phyloP scores from a whole-genome alignment of 1,284 basidiomycete species.

The Fistulina hepatica region DNA sequence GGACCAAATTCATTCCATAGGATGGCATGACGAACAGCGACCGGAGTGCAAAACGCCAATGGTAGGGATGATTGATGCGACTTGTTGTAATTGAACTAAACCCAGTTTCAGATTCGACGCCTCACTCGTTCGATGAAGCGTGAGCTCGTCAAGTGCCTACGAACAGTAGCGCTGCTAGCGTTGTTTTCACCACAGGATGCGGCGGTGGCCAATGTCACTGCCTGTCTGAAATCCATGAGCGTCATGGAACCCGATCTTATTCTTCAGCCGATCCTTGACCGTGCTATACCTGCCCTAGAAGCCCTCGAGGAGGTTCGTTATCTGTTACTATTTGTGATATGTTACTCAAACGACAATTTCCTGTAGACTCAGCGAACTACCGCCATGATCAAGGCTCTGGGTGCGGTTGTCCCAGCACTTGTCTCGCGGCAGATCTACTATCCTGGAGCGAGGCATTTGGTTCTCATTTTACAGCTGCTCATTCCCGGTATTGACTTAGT shows the following conservation, averaged over 20 bases:
- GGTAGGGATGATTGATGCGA: slow-evolving; percentile 27
- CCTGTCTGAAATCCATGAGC: slow-evolving; percentile 63
- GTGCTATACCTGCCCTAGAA: slow-evolving; percentile 80
- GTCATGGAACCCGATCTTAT: slow-evolving; percentile 85
- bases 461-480: slow-evolving; percentile 77
- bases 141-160: slow-evolving; percentile 75
- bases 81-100: no score
- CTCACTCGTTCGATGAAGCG: slow-evolving; percentile 74
- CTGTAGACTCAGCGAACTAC: slow-evolving; percentile 71
- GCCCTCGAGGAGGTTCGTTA: slow-evolving; percentile 68
- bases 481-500: slow-evolving; percentile 80
- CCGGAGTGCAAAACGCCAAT: slow-evolving; percentile 75
- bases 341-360: slow-evolving; percentile 3
- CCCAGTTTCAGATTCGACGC: slow-evolving; percentile 44
- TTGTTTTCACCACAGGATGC: slow-evolving; percentile 81
- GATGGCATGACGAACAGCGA: slow-evolving; percentile 75
- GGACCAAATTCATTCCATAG: slow-evolving; percentile 23
- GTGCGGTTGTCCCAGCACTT: slow-evolving; percentile 70
- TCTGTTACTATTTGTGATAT: not conserved
- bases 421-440: slow-evolving; percentile 71
- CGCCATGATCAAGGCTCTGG: slow-evolving; percentile 79
- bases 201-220: slow-evolving; percentile 57
- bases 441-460: slow-evolving; percentile 71
- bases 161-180: slow-evolving; percentile 76
- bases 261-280: slow-evolving; percentile 75